These are phyloP conservation scores for Glycine latifolia DNA, from an alignment of 306 rosid genomes.

Conservation along the genomic window DNA sequence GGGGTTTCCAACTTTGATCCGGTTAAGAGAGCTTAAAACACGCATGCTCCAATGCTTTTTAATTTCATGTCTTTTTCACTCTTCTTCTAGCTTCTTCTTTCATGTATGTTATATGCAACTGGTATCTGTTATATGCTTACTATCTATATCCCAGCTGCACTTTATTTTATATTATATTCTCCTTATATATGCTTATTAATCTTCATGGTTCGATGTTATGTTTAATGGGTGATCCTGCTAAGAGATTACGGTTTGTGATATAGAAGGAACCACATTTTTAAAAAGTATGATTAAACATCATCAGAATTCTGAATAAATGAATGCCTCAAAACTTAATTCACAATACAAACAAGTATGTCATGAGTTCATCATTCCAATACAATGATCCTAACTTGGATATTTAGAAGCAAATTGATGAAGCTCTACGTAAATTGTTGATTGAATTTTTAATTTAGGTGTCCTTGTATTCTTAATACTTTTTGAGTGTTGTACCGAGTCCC, in stretches of 20 bases:
- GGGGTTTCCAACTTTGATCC: constrained; percentile 55
- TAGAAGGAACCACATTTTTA: too few species aligned
- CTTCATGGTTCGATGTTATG: neutral
- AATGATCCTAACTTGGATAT: constrained; percentile 11
- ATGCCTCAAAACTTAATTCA: constrained; percentile 28
- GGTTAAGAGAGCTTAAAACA: constrained; percentile 39
- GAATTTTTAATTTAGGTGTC: constrained; percentile 21
- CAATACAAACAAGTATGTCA: neutral
- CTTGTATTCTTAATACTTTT: neutral
- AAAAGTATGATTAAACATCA: too few species aligned
- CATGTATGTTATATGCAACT: constrained; percentile 29
- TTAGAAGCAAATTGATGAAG: constrained; percentile 44
- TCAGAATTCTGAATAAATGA: too few species aligned
- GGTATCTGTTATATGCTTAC: constrained; percentile 7
- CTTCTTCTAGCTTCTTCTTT: neutral
- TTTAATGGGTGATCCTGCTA: neutral
- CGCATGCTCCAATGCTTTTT: constrained; percentile 10
- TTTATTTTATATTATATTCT: neutral
- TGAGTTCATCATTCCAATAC: neutral
- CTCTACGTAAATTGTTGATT: constrained; percentile 34
- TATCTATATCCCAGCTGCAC: neutral
- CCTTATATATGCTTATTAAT: neutral
- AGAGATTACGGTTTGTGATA: too few species aligned
- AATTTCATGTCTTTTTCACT: too few species aligned
- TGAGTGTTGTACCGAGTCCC: too few species aligned